These are phyloP conservation scores for Globisporangium echinulatum DNA, from an alignment of 352 stramenopile genomes.

Conservation along the genomic window DNA sequence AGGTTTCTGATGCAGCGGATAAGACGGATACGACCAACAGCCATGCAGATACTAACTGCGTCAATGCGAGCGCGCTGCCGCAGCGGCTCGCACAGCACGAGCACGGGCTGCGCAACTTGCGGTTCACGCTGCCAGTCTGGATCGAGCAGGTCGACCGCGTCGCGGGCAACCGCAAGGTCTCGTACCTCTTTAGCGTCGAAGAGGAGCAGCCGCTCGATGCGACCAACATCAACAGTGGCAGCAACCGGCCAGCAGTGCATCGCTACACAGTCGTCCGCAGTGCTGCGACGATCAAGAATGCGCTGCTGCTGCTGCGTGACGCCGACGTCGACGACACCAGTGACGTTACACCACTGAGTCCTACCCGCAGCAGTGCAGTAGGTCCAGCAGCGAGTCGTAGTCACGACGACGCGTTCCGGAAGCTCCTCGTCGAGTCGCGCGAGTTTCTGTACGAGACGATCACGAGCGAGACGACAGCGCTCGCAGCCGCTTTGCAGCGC, in stretches of 20 bases:
- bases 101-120: constrained; percentile 26
- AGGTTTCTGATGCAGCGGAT: neutral
- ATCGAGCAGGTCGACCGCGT: constrained; percentile 58
- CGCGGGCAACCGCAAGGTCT: constrained; percentile 53
- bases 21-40: neutral
- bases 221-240: neutral
- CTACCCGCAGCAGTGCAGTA: constrained; percentile 28
- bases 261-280: constrained; percentile 40
- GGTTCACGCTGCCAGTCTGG: constrained; percentile 62
- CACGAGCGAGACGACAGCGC: constrained; percentile 36
- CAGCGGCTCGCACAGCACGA: constrained; percentile 18
- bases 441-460: constrained; percentile 69
- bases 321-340: constrained; percentile 12
- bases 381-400: constrained; percentile 19
- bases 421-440: constrained; percentile 47
- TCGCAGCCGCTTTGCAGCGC: constrained; percentile 36
- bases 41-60: neutral
- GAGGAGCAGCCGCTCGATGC: constrained; percentile 13
- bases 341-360: neutral
- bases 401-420: constrained; percentile 29
- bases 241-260: neutral
- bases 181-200: constrained; percentile 55
- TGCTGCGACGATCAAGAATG: constrained; percentile 55
- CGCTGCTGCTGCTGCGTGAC: constrained; percentile 35
- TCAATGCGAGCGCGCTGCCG: constrained; percentile 1